Percentiles rank a stretch among this genome's conserved stretches.
Evolutionary conservation across 805 yeast species (phyloP).

Genomic region (Ogataea henricii): DNA sequence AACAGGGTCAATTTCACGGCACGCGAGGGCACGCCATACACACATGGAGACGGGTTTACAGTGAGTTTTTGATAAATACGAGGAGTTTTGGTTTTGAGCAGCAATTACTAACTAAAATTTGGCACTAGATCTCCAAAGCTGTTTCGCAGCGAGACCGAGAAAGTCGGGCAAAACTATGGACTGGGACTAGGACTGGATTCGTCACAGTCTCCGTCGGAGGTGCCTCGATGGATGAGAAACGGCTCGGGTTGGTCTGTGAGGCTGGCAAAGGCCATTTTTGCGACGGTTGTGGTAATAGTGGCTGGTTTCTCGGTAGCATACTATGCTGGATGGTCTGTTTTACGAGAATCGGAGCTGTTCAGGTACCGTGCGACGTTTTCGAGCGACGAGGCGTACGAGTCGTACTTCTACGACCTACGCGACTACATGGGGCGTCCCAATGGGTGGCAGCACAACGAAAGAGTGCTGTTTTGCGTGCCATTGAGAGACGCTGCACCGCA

Average conservation of each 20-base stretch:
- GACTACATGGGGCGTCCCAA: slow-evolving; percentile 45
- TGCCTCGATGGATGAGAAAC: neutral
- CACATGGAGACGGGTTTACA: slow-evolving; percentile 6
- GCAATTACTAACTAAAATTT: neutral
- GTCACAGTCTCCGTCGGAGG: neutral
- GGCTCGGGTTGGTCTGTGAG: neutral
- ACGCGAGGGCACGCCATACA: slow-evolving; percentile 7
- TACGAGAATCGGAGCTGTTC: slow-evolving; percentile 6
- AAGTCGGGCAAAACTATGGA: neutral
- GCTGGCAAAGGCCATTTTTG: neutral
- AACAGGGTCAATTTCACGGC: too few relatives aligned
- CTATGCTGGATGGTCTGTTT: neutral
- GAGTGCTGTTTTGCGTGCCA: slow-evolving; percentile 59
- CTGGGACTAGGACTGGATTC: neutral
- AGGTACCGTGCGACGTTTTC: slow-evolving; percentile 23
- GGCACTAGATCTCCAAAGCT: slow-evolving; percentile 20
- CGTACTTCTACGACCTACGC: slow-evolving; percentile 41
- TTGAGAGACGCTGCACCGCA: slow-evolving; percentile 61
- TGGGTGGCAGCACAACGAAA: slow-evolving; percentile 56
- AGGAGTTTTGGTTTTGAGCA: neutral
- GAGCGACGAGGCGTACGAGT: slow-evolving; percentile 14
- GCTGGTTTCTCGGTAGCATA: slow-evolving; percentile 1
- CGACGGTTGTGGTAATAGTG: neutral
- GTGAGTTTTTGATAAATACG: neutral
- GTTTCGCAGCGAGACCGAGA: slow-evolving; percentile 8